Evolutionary conservation across 371 early-diverging fungal species (phyloP).

Genomic region (Mycotypha africana): DNA sequence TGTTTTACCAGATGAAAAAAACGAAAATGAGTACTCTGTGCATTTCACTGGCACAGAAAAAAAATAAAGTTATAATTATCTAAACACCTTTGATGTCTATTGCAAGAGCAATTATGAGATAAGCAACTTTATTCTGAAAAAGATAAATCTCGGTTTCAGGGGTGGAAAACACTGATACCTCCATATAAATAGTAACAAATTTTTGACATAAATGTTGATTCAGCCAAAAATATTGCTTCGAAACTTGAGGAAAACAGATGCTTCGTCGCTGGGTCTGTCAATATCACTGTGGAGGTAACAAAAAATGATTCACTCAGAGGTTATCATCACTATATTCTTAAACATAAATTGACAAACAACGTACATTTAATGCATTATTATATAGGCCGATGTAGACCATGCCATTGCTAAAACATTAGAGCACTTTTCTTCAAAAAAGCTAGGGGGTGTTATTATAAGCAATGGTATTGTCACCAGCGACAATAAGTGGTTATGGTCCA

Average conservation of each 20-base stretch:
- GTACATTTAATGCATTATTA: no score
- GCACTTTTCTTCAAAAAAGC: constrained; percentile 25
- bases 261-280: constrained; percentile 36
- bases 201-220: constrained; percentile 44
- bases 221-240: constrained; percentile 16
- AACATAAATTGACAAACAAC: no score
- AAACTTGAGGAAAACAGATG: constrained; percentile 25
- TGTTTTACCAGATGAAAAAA: neutral
- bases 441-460: constrained; percentile 45
- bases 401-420: constrained; percentile 29
- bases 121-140: no score
- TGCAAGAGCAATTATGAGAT: no score
- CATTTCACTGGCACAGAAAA: no score
- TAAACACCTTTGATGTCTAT: no score
- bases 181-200: constrained; percentile 30
- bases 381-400: constrained; percentile 26
- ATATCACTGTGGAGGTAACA: constrained; percentile 43
- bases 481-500: constrained; percentile 25
- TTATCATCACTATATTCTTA: no score
- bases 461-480: constrained; percentile 42
- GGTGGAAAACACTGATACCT: no score
- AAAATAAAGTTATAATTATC: no score
- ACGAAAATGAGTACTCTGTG: no score
- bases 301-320: neutral
- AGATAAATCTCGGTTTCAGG: no score